A percentile compares a stretch with the other conserved stretches of the same genome.
Conservation (phyloP, 768 basidiomycete species). For the Agrocybe pediades region DNA sequence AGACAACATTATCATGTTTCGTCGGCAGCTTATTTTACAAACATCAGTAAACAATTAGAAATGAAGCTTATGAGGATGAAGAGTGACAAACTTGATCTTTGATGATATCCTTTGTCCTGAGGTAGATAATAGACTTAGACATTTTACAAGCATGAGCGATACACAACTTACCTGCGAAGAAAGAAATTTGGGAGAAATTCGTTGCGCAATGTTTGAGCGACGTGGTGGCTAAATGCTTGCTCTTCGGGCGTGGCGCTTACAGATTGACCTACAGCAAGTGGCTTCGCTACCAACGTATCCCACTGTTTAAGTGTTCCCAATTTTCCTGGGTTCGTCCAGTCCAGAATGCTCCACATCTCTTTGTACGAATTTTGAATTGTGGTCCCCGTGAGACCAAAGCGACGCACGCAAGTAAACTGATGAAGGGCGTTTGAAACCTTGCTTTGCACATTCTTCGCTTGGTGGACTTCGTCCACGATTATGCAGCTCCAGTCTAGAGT, state of each 20-base stretch:
- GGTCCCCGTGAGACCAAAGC: slow-evolving; percentile 89
- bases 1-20: slow-evolving; percentile 91
- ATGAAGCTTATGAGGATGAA: background rate
- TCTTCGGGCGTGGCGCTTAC: slow-evolving; percentile 64
- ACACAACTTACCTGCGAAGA: slow-evolving; percentile 68
- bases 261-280: slow-evolving; percentile 70
- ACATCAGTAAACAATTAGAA: slow-evolving; percentile 1
- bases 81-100: slow-evolving; percentile 53
- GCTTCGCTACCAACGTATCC: slow-evolving; percentile 70
- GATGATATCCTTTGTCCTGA: slow-evolving; percentile 77
- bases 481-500: slow-evolving; percentile 71
- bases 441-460: slow-evolving; percentile 77
- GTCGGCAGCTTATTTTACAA: slow-evolving; percentile 79
- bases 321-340: slow-evolving; percentile 87
- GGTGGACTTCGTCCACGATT: slow-evolving; percentile 89
- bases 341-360: slow-evolving; percentile 90
- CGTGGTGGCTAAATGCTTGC: slow-evolving; percentile 53
- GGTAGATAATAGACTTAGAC: slow-evolving; percentile 12
- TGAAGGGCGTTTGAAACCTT: slow-evolving; percentile 71
- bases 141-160: background rate
- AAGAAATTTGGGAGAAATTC: slow-evolving; percentile 83
- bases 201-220: slow-evolving; percentile 63
- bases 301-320: slow-evolving; percentile 78
- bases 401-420: slow-evolving; percentile 61
- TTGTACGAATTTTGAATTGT: slow-evolving; percentile 83